Evolutionary conservation across 257 asterid genomes (phyloP).

Genomic region (Voacanga thouarsii): DNA sequence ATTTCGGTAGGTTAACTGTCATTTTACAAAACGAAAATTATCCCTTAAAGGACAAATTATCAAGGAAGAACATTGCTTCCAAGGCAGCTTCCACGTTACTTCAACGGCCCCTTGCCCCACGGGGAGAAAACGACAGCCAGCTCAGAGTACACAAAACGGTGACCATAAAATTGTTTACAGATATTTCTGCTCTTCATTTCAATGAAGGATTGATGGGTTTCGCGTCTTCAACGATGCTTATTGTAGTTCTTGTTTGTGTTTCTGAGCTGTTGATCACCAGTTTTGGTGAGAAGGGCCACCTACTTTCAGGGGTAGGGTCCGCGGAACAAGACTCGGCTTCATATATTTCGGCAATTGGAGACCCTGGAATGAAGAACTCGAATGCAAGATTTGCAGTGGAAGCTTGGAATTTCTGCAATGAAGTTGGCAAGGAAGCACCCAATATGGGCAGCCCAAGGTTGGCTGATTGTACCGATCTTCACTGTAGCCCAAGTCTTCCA

Average conservation of each 20-base stretch:
- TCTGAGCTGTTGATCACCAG: conserved; percentile 12
- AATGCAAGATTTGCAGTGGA: conserved; percentile 75
- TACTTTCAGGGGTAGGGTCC: conserved; percentile 16
- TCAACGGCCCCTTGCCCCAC: not conserved
- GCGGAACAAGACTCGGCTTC: conserved; percentile 19
- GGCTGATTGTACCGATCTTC: conserved; percentile 80
- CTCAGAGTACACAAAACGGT: not conserved
- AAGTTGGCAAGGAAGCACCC: conserved; percentile 77
- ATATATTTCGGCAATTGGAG: conserved; percentile 62
- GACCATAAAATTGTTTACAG: not conserved
- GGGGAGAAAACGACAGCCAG: not conserved
- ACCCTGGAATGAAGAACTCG: conserved; percentile 85
- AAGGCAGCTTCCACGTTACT: not conserved
- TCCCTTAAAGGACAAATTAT: not conserved
- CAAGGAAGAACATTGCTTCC: not conserved
- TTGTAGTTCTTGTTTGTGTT: conserved; percentile 17
- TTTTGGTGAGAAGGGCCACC: conserved; percentile 2
- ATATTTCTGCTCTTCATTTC: not conserved
- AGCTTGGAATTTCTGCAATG: conserved; percentile 95
- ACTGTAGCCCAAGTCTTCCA: conserved; percentile 25
- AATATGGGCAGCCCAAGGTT: conserved; percentile 80
- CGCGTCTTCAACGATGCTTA: conserved; percentile 6
- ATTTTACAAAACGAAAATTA: not conserved
- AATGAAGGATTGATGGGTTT: conserved; percentile 21
- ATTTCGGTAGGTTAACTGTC: not conserved